phyloP scores from a whole-genome alignment of 2,329 filamentous ascomycete species.

The Ascochyta clinopodiicola region DNA sequence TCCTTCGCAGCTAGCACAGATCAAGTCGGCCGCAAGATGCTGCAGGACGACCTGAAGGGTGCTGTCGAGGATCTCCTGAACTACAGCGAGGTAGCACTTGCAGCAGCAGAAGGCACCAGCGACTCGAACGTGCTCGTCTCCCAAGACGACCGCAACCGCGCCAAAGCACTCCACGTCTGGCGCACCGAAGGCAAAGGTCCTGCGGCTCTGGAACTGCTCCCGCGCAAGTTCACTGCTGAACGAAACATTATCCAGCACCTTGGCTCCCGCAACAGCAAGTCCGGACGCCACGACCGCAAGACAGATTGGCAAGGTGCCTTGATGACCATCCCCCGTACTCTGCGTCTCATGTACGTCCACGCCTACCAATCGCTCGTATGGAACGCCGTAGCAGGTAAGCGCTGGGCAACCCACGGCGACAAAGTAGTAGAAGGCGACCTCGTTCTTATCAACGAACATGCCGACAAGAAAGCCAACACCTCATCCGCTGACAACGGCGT shows the following conservation, averaged over 20 bases:
- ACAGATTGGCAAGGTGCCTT: constrained; percentile 84
- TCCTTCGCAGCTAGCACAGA: constrained; percentile 88
- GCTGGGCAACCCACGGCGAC: constrained; percentile 77
- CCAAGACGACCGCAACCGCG: constrained; percentile 79
- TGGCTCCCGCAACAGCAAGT: constrained; percentile 51
- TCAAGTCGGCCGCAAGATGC: constrained; percentile 80
- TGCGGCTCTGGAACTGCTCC: constrained; percentile 72
- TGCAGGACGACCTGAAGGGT: constrained; percentile 79
- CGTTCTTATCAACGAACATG: constrained; percentile 69
- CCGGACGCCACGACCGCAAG: constrained; percentile 56
- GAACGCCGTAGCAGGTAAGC: constrained; percentile 83
- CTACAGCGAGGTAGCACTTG: constrained; percentile 70
- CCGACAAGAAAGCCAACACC: constrained; percentile 52
- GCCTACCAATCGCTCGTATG: constrained; percentile 95
- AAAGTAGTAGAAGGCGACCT: constrained; percentile 85
- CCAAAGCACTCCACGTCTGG: constrained; percentile 79
- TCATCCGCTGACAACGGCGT: constrained; percentile 33
- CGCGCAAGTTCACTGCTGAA: constrained; percentile 83
- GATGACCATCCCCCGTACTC: constrained; percentile 76
- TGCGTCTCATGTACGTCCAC: constrained; percentile 94
- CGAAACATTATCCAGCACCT: constrained; percentile 79
- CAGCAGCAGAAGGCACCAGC: constrained; percentile 55
- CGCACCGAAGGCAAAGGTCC: constrained; percentile 64
- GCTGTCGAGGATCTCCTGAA: constrained; percentile 79
- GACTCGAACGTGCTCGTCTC: constrained; percentile 60